phyloP scores from a whole-genome alignment of 495 filamentous ascomycete species.

The Penicillium mononematosum region DNA sequence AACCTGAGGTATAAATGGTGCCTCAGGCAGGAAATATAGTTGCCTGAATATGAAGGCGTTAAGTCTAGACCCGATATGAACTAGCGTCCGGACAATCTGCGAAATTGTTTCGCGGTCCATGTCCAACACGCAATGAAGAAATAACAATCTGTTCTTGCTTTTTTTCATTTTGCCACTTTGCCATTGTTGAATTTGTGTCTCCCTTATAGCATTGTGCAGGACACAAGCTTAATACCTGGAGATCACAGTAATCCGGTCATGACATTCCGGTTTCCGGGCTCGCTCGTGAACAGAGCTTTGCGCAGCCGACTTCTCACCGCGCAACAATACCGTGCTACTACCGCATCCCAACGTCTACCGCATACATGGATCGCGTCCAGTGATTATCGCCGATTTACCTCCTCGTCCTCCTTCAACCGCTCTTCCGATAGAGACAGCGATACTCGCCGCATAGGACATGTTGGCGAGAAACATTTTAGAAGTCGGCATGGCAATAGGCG shows the following conservation, averaged over 20 bases:
- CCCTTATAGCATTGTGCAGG: not conserved
- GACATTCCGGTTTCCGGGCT: conserved; percentile 19
- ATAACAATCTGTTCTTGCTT: not conserved
- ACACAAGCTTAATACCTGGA: not conserved
- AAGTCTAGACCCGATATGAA: conserved; percentile 12
- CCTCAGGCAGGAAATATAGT: not conserved
- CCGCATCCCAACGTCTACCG: conserved; percentile 2
- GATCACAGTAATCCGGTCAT: conserved; percentile 14
- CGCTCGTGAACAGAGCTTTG: conserved; percentile 27
- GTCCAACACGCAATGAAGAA: conserved; percentile 4
- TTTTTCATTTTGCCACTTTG: not conserved
- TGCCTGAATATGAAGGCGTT: conserved; percentile 17
- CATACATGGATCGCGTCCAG: not conserved
- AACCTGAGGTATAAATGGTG: conserved; percentile 1
- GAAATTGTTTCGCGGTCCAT: conserved; percentile 14
- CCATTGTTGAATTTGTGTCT: not conserved
- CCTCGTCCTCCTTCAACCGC: not conserved
- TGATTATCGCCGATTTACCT: not conserved
- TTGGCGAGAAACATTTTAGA: not conserved
- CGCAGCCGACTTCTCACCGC: conserved; percentile 22
- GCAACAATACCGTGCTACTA: conserved; percentile 14
- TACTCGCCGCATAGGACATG: not conserved
- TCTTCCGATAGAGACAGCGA: not conserved
- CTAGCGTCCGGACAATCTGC: conserved; percentile 2
- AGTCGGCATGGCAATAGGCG: not conserved